Base-by-base conservation (phyloP, 2,329 filamentous ascomycete genomes). In the Corinectria fuckeliana region DNA sequence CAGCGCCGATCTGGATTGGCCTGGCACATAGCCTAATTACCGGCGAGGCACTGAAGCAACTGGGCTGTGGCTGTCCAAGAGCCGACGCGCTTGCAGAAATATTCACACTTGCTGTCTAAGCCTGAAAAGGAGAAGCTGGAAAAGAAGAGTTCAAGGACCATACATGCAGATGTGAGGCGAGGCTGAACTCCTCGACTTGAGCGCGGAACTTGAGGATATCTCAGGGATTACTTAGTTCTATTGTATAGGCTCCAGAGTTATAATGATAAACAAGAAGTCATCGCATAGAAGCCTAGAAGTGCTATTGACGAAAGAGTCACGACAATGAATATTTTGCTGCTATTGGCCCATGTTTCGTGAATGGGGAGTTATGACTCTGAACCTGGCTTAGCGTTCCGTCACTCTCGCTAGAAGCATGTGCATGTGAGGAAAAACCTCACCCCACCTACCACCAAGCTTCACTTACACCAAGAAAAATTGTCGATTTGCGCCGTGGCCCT, bases 391-490 rank as follows among this genome's bases (percentile, higher is more conserved):
- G 56, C 56, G 34, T 23, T 34, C 18, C 32, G 18, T n/a, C 11
- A 20, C 39, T 38, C 9, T 28, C 18, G 34, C 26, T 11, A 25
- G 9, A 38, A 44, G 44, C 36, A 42, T 44, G 56, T 54, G 56
- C 50, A 25, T 34, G 51, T 54, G 42, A 58, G 50, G 63, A 58
- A 64, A 61, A 57, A 69, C 52, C 63, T 63, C 56, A 56, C 63
- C 60, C 67, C 64, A 69, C 67, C 63, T 64, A 50, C 49, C 61
- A 50, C 49, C 61, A 45, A 45, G 54, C 64, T 59, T 63, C 47
- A 70, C 66, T 71, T 71, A 66, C 66, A 71, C 57, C 69, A 66
- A 55, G 61, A 70, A 72, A 72, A 70, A 65, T 62, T 67, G 55
- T 61, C 51, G 58, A 55, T 68, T 69, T 65, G 66, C 68, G 66